Conservation (phyloP, 2,329 filamentous ascomycete species). For the Hypoxylon sp. region DNA sequence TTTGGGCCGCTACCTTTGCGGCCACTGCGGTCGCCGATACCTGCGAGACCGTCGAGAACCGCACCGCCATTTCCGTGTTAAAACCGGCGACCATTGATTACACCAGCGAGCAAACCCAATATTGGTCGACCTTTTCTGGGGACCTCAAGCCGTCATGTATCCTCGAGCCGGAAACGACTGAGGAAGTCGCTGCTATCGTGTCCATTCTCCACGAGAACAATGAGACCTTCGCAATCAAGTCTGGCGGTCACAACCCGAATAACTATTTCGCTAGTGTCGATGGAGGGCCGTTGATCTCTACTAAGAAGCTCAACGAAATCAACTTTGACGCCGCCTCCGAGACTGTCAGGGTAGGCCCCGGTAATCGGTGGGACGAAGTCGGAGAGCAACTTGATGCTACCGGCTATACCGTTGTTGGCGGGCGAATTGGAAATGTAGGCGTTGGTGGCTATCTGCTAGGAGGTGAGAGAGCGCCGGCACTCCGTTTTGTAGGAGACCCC, state of each 20-base stretch:
- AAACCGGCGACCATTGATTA: conserved; percentile 55
- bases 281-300: conserved; percentile 65
- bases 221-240: conserved; percentile 68
- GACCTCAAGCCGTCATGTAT: conserved; percentile 64
- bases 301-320: conserved; percentile 61
- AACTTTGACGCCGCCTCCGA: conserved; percentile 56
- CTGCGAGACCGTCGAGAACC: conserved; percentile 56
- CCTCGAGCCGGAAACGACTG: conserved; percentile 62
- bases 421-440: conserved; percentile 63
- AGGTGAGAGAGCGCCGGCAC: conserved; percentile 63
- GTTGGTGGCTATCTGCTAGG: conserved; percentile 68
- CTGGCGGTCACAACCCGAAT: conserved; percentile 71
- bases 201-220: conserved; percentile 63
- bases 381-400: conserved; percentile 59
- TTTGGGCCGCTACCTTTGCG: conserved; percentile 39
- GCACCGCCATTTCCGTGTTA: conserved; percentile 55
- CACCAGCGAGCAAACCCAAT: conserved; percentile 57
- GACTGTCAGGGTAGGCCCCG: conserved; percentile 62
- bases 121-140: conserved; percentile 63
- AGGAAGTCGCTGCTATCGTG: conserved; percentile 69
- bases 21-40: conserved; percentile 51
- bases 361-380: conserved; percentile 62
- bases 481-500: conserved; percentile 52
- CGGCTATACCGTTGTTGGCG: conserved; percentile 61
- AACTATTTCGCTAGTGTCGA: conserved; percentile 66